Evolutionary conservation across 2,329 filamentous ascomycete species (phyloP).

Genomic region (Exophiala dermatitidis): DNA sequence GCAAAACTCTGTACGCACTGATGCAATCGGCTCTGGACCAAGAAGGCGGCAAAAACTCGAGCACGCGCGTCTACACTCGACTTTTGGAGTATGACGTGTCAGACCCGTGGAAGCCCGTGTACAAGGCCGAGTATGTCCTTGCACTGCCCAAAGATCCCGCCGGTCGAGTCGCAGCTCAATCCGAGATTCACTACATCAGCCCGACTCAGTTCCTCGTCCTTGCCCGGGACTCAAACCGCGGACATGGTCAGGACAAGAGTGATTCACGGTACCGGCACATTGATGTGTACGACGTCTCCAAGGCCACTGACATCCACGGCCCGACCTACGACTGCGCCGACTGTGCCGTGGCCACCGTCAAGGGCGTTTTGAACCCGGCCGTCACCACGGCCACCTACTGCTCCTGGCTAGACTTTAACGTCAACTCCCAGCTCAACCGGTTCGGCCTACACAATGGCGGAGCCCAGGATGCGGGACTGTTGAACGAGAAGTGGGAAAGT

Average conservation of each 20-base stretch:
- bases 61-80: conserved; percentile 51
- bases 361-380: conserved; percentile 47
- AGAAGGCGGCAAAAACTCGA: conserved; percentile 52
- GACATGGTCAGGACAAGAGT: conserved; percentile 49
- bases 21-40: conserved; percentile 60
- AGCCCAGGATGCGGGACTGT: conserved; percentile 47
- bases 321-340: conserved; percentile 33
- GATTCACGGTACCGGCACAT: conserved; percentile 59
- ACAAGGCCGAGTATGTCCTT: conserved; percentile 58
- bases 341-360: conserved; percentile 42
- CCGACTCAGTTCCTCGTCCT: conserved; percentile 60
- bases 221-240: conserved; percentile 55
- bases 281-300: conserved; percentile 60
- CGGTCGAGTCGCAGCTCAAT: conserved; percentile 56
- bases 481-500: conserved; percentile 75
- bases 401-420: conserved; percentile 61
- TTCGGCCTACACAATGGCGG: conserved; percentile 66
- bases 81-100: conserved; percentile 59
- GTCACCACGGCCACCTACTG: conserved; percentile 58
- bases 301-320: conserved; percentile 55
- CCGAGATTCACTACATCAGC: conserved; percentile 59
- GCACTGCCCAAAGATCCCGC: conserved; percentile 54
- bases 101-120: conserved; percentile 35
- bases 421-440: conserved; percentile 55
- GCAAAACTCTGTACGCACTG: conserved; percentile 57